phyloP scores from a whole-genome alignment of 805 yeast genomes.

The Wickerhamomyces queroliae region DNA sequence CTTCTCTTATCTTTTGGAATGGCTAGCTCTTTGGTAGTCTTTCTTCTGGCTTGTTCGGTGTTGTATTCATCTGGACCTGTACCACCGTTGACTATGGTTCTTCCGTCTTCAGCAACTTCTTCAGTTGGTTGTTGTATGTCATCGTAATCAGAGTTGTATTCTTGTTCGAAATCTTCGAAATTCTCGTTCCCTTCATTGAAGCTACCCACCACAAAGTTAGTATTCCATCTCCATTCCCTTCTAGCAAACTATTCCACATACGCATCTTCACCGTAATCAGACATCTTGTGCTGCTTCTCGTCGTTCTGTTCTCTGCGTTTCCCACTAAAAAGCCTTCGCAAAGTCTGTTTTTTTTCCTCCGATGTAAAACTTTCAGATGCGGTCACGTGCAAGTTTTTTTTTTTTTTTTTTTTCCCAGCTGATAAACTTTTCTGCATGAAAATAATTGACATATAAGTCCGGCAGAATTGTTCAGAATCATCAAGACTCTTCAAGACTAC shows the following conservation, averaged over 20 bases:
- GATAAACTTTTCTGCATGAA: no score
- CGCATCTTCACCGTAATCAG: conserved; percentile 50
- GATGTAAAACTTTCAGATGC: no score
- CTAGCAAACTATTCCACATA: conserved; percentile 15
- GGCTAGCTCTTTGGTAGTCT: conserved; percentile 73
- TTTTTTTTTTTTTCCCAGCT: no score
- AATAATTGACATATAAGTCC: neutral
- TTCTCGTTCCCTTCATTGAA: conserved; percentile 68
- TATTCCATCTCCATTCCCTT: neutral
- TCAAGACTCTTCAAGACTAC: no score
- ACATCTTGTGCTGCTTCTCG: conserved; percentile 28
- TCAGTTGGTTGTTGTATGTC: conserved; percentile 30
- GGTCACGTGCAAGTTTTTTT: no score
- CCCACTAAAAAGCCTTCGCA: no score
- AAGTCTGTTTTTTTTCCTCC: no score
- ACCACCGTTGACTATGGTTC: conserved; percentile 67
- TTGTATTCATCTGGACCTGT: conserved; percentile 50
- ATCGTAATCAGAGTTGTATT: conserved; percentile 74
- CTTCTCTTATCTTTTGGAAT: conserved; percentile 84
- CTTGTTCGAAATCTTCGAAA: conserved; percentile 80
- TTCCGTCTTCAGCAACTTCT: conserved; percentile 56
- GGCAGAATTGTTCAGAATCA: no score
- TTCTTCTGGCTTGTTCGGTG: conserved; percentile 38
- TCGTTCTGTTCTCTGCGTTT: no score
- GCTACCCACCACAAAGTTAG: conserved; percentile 15